Percentiles rank a stretch among this genome's conserved stretches.
Conservation (phyloP, 345 rosid genomes). For the Citrus australasica region DNA sequence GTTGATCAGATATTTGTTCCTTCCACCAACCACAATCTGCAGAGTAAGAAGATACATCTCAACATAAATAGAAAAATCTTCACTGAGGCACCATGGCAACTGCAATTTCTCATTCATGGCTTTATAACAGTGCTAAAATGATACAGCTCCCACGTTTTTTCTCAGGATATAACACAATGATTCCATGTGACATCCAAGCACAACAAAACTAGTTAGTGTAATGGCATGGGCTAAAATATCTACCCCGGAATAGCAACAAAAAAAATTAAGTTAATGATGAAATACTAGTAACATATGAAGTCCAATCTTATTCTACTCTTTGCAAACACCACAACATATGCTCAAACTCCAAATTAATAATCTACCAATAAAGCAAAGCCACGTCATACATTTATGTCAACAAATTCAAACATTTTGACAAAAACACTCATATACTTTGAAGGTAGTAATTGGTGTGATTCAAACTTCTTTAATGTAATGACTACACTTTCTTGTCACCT, state of each 20-base stretch:
- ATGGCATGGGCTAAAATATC: neutral
- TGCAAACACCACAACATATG: neutral
- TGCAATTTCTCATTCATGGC: neutral
- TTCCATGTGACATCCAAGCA: neutral
- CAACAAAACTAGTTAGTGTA: neutral
- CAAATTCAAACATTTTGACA: neutral
- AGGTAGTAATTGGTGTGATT: neutral
- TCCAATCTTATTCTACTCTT: neutral
- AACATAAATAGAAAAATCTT: neutral
- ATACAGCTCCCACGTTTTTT: neutral
- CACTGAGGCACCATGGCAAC: neutral
- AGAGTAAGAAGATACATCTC: neutral
- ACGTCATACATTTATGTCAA: neutral
- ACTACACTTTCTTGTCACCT: neutral
- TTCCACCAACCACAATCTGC: slow-evolving; percentile 93
- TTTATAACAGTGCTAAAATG: neutral
- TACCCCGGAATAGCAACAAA: neutral
- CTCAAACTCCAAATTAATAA: neutral
- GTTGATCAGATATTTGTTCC: slow-evolving; percentile 77
- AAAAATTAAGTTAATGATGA: neutral
- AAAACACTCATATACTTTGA: neutral
- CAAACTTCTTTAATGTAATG: neutral
- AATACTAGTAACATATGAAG: neutral
- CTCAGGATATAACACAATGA: neutral
- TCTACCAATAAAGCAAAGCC: neutral